Percentiles rank a stretch among this genome's conserved stretches.
phyloP scores from a whole-genome alignment of 345 rosid genomes.

The Arabidopsis thaliana region TAIR10.1 NC_003074.8:4988501-4989000 shows the following conservation, averaged over 20 bases:
- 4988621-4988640: slow-evolving; percentile 54
- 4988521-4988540: slow-evolving; percentile 56
- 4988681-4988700: background rate
- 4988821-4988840: slow-evolving; percentile 2
- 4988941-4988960: background rate
- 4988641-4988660: slow-evolving; percentile 10
- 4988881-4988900: slow-evolving; percentile 29
- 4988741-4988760: no score
- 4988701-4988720: background rate
- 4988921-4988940: no score
- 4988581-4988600: slow-evolving; percentile 45
- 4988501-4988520: slow-evolving; percentile 55
- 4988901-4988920: slow-evolving; percentile 13
- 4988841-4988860: background rate
- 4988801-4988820: background rate
- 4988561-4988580: slow-evolving; percentile 5
- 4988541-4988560: slow-evolving; percentile 48
- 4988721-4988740: background rate
- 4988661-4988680: background rate
- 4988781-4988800: background rate
- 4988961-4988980: no score
- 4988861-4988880: slow-evolving; percentile 19
- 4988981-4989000: background rate
- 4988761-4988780: slow-evolving; percentile 3
- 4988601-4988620: slow-evolving; percentile 51